Percentiles rank a stretch among this genome's conserved stretches.
Conservation (phyloP, 208 protist genomes). For the Tetramitus jugosus region DNA sequence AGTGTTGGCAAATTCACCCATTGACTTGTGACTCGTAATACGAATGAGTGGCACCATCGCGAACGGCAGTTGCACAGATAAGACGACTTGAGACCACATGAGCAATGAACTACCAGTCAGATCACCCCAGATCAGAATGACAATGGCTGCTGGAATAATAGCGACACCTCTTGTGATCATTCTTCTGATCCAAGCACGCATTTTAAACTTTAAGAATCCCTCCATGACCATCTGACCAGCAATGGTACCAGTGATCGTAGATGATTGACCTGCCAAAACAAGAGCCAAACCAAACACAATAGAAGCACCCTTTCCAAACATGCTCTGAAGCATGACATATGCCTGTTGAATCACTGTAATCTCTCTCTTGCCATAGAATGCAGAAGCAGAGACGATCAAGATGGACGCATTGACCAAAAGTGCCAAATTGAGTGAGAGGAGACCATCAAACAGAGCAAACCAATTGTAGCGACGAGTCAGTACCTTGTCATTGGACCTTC, state of each 20-base stretch:
- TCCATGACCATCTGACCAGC: conserved; percentile 58
- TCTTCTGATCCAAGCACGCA: conserved; percentile 43
- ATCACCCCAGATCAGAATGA: conserved; percentile 29
- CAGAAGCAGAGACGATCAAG: conserved; percentile 39
- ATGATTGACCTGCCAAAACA: conserved; percentile 44
- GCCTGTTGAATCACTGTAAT: conserved; percentile 35
- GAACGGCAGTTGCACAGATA: not conserved
- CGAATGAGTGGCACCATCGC: conserved; percentile 1
- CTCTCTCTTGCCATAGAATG: conserved; percentile 3
- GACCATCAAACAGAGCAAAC: conserved; percentile 45
- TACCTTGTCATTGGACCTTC: not conserved
- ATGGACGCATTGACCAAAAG: conserved; percentile 53
- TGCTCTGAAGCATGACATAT: conserved; percentile 29
- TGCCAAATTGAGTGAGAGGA: conserved; percentile 41
- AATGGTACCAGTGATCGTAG: conserved; percentile 57
- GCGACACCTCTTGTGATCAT: conserved; percentile 36
- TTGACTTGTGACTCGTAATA: not conserved
- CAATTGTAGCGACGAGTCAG: conserved; percentile 29
- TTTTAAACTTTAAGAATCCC: conserved; percentile 43
- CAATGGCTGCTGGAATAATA: conserved; percentile 47
- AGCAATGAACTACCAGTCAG: not conserved
- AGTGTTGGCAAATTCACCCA: not conserved
- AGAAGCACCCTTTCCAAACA: conserved; percentile 40
- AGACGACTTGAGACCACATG: conserved; percentile 3
- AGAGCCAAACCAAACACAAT: conserved; percentile 48